Percentiles rank a stretch among this genome's conserved stretches.
Conservation (phyloP, 2,329 filamentous ascomycete genomes). For the Sclerotinia subarctica region DNA sequence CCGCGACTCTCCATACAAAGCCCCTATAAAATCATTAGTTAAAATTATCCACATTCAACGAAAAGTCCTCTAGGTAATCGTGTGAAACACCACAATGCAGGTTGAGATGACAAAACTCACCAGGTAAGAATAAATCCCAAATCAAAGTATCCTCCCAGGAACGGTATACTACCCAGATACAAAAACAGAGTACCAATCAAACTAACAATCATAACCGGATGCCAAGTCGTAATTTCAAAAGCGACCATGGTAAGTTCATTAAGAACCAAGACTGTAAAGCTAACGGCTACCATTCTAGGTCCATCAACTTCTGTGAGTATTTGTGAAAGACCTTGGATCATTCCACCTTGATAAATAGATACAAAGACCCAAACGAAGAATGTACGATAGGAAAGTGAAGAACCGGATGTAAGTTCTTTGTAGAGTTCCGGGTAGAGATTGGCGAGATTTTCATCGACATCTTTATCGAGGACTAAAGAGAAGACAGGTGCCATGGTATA, state of each 20-base stretch:
- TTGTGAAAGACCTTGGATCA: slow-evolving; percentile 94
- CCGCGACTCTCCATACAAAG: slow-evolving; percentile 84
- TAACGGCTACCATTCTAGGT: slow-evolving; percentile 78
- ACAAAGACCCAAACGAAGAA: slow-evolving; percentile 98
- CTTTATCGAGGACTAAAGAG: slow-evolving; percentile 87
- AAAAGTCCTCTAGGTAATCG: too few species aligned
- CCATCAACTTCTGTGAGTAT: slow-evolving; percentile 76
- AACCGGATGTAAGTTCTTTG: slow-evolving; percentile 89
- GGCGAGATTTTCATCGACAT: slow-evolving; percentile 89
- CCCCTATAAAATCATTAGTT: slow-evolving; percentile 49
- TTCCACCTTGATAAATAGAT: slow-evolving; percentile 88
- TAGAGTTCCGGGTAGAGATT: slow-evolving; percentile 97
- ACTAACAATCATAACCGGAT: slow-evolving; percentile 82
- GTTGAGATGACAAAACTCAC: slow-evolving; percentile 44
- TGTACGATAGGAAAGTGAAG: slow-evolving; percentile 83
- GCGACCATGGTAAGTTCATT: slow-evolving; percentile 98
- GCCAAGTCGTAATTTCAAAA: slow-evolving; percentile 95
- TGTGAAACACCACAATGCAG: too few species aligned
- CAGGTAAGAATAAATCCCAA: slow-evolving; percentile 70
- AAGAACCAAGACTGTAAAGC: slow-evolving; percentile 85
- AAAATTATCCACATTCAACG: background rate
- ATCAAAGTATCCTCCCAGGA: slow-evolving; percentile 87
- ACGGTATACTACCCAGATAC: slow-evolving; percentile 82
- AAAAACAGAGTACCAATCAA: slow-evolving; percentile 78
- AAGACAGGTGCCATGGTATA: slow-evolving; percentile 95